Evolutionary conservation across 192 early-diverging fungal genomes (phyloP), one percentile per base, ranked within the genome.

Genomic region (Cladochytrium replicatum): DNA sequence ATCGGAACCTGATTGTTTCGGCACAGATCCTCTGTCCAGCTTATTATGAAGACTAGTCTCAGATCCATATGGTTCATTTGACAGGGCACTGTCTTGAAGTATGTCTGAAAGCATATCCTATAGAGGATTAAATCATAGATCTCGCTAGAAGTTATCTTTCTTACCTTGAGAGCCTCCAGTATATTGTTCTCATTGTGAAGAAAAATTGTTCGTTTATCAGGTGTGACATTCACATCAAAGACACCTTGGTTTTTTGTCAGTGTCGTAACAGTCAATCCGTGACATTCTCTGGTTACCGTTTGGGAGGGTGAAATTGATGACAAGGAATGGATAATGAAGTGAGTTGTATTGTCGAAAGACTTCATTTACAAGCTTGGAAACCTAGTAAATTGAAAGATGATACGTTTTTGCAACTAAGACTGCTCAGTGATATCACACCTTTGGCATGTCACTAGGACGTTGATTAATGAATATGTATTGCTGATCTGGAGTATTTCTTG

Each of bases 211-310:
- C 93, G 77, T 51, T 98, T 98, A 58, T 98, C 87, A 0, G 95
- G 95, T 21, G 85, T 89, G 21, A 98, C 74, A 49, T 98, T 98
- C 24, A 93, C 87, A 73, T 99, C 92, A 25, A 85, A 82, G 8
- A 65, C 62, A 6, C 65, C 81, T 75, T 46, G 21, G 19, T 17
- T n/a, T 32, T n/a, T 15, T 21, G 29, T 17, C 21, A n/a, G n/a
- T 26, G 27, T 31, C 28, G 29, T 29, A 31, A 29, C 23, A 29
- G 2, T 27, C 7, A 47, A 30, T 15, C 15, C 4, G 17, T 41
- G 22, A 56, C 17, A 45, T 2, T 46, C 11, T 11, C 51, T 67
- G 57, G 24, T 42, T 39, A 43, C 80, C 75, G 15, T 73, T 72
- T 0, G 66, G 59, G 31, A 88, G 39, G 21, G 55, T 57, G 15